Evolutionary conservation across 768 basidiomycete genomes (phyloP).

Genomic region (Lactarius akahatsu): DNA sequence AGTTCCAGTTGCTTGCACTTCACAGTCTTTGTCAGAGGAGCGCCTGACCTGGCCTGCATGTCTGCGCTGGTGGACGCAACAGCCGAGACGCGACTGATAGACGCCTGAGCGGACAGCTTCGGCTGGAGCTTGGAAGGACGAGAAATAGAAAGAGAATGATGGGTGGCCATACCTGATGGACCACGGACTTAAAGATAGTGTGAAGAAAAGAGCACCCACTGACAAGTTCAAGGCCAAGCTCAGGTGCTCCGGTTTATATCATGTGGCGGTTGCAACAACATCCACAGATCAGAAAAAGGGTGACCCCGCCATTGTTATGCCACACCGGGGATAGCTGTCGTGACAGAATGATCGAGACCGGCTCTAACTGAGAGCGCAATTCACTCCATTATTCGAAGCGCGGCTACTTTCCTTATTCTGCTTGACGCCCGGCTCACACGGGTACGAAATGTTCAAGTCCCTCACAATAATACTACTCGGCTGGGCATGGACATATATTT

Average conservation of each 20-base stretch:
- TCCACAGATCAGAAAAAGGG: conserved; percentile 16
- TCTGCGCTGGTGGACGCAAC: conserved; percentile 7
- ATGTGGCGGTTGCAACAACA: conserved; percentile 16
- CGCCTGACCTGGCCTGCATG: conserved; percentile 1
- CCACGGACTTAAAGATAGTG: neutral
- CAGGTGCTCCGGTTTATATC: conserved; percentile 22
- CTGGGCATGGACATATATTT: conserved; percentile 36
- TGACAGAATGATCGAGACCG: conserved; percentile 12
- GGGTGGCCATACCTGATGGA: conserved; percentile 23
- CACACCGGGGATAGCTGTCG: conserved; percentile 19
- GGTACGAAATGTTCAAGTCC: neutral
- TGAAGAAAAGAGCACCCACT: conserved; percentile 9
- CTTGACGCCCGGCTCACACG: neutral
- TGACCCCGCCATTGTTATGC: conserved; percentile 20
- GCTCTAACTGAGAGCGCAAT: conserved; percentile 7
- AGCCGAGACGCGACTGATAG: conserved; percentile 15
- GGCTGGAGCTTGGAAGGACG: conserved; percentile 26
- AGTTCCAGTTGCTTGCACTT: conserved; percentile 17
- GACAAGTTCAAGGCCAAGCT: neutral
- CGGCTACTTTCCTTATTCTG: neutral
- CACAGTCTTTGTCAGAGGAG: conserved; percentile 13
- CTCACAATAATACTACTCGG: conserved; percentile 15
- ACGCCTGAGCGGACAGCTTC: conserved; percentile 23
- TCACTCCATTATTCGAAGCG: neutral
- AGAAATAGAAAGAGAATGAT: conserved; percentile 17